Base-by-base conservation (phyloP, 2,329 filamentous ascomycete genomes). In the Pseudogymnoascus sp. region DNA sequence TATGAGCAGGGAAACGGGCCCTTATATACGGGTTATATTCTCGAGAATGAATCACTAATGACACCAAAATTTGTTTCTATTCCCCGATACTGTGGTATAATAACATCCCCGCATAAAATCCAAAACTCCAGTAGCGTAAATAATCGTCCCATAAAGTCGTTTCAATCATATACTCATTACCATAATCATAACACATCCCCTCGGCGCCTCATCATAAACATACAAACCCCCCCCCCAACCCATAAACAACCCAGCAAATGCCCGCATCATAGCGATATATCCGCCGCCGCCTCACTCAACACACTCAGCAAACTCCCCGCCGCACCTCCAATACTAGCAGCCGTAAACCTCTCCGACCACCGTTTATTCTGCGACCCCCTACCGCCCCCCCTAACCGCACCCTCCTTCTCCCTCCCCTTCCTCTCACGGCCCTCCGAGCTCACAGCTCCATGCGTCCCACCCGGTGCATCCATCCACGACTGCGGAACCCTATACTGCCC, bases 321-420 rank as follows among this genome's bases (percentile, higher is more conserved):
- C 0, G 83, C 84, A 9, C 84, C 83, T 3, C 84, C 84, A 31
- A 88, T 82, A 1, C 84, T 81, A 4, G 83, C 84, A 0, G 82
- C 83, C 1, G 80, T 79, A 3, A 86, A 75, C 15, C 83, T 80
- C 66, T 84, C 82, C 59, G 80, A 80, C 73, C 80, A 80, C 11
- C 70, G 44, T 35, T 63, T 63, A 38, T 63, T 44, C 7, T 62
- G 40, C n/a, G 75, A 75, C 68, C 77, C 80, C 70, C 77, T 80
- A 68, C 73, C 77, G n/a, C 10, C 72, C 68, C 46, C 69, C 65
- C 35, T 61, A 46, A 10, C 60, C 63, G 40, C 61, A 65, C 15
- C 66, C 59, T 29, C 46, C 64, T 11, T 46, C 63, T 19, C 61
- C 64, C 29, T 62, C 5, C 56, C 31, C 10, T 64, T 62, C 19